phyloP scores from a whole-genome alignment of 2,329 filamentous ascomycete species.

The Sporothrix sp. region DNA sequence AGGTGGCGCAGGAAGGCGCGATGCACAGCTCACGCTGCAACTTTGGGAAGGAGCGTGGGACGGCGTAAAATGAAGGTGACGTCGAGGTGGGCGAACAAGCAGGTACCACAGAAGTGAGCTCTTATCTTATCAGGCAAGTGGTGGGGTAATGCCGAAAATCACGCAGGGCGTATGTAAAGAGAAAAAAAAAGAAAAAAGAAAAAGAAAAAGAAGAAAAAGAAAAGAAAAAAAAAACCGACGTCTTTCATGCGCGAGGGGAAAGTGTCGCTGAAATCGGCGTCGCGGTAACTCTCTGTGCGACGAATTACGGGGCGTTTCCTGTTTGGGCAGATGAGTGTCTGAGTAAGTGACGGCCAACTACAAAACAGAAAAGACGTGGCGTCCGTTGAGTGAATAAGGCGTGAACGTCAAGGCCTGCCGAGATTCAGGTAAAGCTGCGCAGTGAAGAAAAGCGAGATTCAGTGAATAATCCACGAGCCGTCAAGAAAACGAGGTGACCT shows the following conservation, averaged over 20 bases:
- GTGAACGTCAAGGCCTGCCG: too few species aligned
- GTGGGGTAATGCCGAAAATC: slow-evolving; percentile 16
- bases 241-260: slow-evolving; percentile 11
- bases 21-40: neutral
- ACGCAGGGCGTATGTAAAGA: too few species aligned
- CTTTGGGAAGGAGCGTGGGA: neutral
- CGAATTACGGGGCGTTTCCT: too few species aligned
- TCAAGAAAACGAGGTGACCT: too few species aligned
- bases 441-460: too few species aligned
- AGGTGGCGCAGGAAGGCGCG: neutral
- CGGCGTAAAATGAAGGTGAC: slow-evolving; percentile 7
- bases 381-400: neutral
- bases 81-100: slow-evolving; percentile 6
- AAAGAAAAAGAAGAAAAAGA: slow-evolving; percentile 11
- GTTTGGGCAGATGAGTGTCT: too few species aligned
- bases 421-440: too few species aligned
- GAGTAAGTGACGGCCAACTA: too few species aligned
- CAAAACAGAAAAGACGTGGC: too few species aligned
- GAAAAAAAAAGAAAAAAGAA: slow-evolving; percentile 11
- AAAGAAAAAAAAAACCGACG: neutral
- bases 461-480: too few species aligned
- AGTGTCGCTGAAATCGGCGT: slow-evolving; percentile 14
- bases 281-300: neutral
- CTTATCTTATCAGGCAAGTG: slow-evolving; percentile 24
- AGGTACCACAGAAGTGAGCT: slow-evolving; percentile 2